phyloP scores from a whole-genome alignment of 2,329 filamentous ascomycete genomes.

The Graphiopsis chlorocephala region DNA sequence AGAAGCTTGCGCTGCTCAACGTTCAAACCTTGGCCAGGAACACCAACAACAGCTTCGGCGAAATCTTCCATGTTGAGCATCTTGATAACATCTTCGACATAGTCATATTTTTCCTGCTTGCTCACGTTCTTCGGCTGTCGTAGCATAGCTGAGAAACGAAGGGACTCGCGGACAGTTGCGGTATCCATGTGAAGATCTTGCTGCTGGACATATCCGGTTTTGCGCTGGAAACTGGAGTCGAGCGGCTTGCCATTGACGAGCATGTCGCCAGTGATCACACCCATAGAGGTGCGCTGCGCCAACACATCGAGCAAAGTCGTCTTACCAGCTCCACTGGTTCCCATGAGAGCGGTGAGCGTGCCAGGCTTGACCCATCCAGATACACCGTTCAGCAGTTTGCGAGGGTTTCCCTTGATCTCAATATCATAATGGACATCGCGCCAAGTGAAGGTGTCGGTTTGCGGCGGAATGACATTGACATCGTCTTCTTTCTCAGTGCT shows the following conservation, averaged over 20 bases:
- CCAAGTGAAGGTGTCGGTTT: constrained; percentile 52
- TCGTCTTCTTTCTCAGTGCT: constrained; percentile 28
- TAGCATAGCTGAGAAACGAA: constrained; percentile 63
- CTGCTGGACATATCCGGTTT: constrained; percentile 65
- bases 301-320: constrained; percentile 80
- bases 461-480: constrained; percentile 40
- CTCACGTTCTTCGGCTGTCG: constrained; percentile 59
- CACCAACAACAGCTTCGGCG: constrained; percentile 64
- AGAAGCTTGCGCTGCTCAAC: constrained; percentile 68
- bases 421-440: constrained; percentile 51
- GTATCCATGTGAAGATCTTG: constrained; percentile 63
- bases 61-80: constrained; percentile 65
- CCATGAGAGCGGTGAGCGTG: constrained; percentile 51
- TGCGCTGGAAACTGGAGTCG: constrained; percentile 61
- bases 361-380: constrained; percentile 52
- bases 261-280: constrained; percentile 61
- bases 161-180: constrained; percentile 62
- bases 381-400: constrained; percentile 45
- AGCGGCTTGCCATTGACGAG: constrained; percentile 56
- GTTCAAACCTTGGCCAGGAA: constrained; percentile 57
- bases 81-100: constrained; percentile 64
- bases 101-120: constrained; percentile 60
- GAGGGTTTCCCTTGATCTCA: constrained; percentile 45
- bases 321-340: constrained; percentile 70
- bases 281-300: constrained; percentile 62